Evolutionary conservation across 1,284 basidiomycete genomes (phyloP), one percentile per base, ranked within the genome.

Genomic region (Heterobasidion parviporum): DNA sequence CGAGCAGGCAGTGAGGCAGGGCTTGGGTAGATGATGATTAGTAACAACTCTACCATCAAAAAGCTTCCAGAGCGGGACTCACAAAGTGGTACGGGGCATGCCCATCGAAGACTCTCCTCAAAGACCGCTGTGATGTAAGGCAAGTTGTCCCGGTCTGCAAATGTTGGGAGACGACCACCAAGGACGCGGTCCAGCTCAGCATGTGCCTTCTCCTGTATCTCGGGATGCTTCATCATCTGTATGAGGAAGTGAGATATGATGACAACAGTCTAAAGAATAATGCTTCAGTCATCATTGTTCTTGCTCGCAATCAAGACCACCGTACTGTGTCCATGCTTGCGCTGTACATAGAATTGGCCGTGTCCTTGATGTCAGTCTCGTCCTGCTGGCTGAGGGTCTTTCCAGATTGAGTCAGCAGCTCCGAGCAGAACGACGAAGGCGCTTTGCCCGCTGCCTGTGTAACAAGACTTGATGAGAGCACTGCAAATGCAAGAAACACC

Each of bases 141-240:
- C 45, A 85, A 61, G 0, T 64, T 68, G 2, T 66, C 59, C 5
- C 81, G 67, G 62, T 85, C 83, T 8, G 65, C 71, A 53, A 82
- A 76, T 1, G 64, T 70, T 1, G 83, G 84, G 8, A 85, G 67
- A 8, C 80, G 70, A 44, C 75, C 74, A 8, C 78, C 78, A 10
- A 81, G 68, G 3, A 82, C 74, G 0, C 59, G 55, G 57, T 85
- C 82, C n/a, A 86, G 73, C 58, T 85, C 84, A 16, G 72, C 68
- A 62, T 84, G 82, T 2, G 81, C 78, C 54, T 74, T 75, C 46
- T 62, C 67, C 46, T 80, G 72, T 1, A 72, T 73, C 4, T 73
- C 72, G 1, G 84, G 83, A 60, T 81, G 64, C 8, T 70, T 66
- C 46, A 82, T 70, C 77, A 87, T 81, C 6, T 79, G 79, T 52